phyloP scores from a whole-genome alignment of 768 basidiomycete species.

The Trametes elegans region DNA sequence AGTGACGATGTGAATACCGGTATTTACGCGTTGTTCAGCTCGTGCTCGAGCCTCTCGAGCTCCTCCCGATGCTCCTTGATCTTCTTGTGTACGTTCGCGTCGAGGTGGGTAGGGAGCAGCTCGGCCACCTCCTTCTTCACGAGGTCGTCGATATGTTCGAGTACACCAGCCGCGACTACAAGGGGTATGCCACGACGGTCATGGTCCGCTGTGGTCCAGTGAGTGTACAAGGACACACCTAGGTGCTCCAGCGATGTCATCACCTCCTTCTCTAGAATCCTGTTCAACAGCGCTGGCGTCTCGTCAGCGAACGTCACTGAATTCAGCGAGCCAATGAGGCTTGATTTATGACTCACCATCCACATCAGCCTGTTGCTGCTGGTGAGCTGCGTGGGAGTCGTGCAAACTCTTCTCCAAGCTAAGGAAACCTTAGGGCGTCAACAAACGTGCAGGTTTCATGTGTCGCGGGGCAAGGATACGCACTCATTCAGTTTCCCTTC shows the following conservation, averaged over 20 bases:
- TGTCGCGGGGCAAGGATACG: too few relatives aligned
- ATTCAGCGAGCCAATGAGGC: not conserved
- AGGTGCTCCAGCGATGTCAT: conserved; percentile 43
- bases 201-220: too few relatives aligned
- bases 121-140: conserved; percentile 50
- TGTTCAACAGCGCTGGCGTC: conserved; percentile 37
- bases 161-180: conserved; percentile 48
- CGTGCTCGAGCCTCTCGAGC: conserved; percentile 44
- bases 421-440: too few relatives aligned
- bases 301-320: not conserved
- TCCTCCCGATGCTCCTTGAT: conserved; percentile 42
- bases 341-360: conserved; percentile 36
- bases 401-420: not conserved
- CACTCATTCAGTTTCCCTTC: too few relatives aligned
- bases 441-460: too few relatives aligned
- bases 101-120: conserved; percentile 46
- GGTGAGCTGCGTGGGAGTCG: conserved; percentile 29
- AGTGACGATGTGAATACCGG: not conserved
- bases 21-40: conserved; percentile 36
- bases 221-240: conserved; percentile 43
- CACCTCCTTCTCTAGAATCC: conserved; percentile 43
- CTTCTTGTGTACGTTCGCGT: conserved; percentile 48
- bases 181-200: not conserved
- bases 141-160: conserved; percentile 46
- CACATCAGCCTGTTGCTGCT: conserved; percentile 47